A percentile compares a stretch with the other conserved stretches of the same genome.
phyloP scores from a whole-genome alignment of 768 basidiomycete species.

The Sarcodon aspratus region DNA sequence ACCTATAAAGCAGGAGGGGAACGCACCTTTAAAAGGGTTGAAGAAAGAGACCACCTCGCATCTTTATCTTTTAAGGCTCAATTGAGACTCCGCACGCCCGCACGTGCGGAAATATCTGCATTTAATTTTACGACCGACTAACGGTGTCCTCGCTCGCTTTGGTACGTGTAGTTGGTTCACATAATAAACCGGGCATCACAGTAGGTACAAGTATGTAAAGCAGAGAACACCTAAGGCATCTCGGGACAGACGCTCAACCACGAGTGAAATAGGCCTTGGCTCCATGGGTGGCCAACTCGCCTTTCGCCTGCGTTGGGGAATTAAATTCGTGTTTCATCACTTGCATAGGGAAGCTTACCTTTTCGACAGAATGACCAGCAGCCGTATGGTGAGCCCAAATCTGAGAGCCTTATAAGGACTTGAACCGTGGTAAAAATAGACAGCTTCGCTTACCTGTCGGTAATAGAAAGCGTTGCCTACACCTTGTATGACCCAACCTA shows the following conservation, averaged over 20 bases:
- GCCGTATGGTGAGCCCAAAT: constrained; percentile 71
- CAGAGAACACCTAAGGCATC: background rate
- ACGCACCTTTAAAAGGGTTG: constrained; percentile 49
- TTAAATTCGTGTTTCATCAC: constrained; percentile 6
- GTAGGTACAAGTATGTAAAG: background rate
- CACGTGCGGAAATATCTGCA: too few species aligned
- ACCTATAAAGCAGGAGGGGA: constrained; percentile 7
- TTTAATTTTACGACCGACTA: too few species aligned
- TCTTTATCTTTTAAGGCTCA: too few species aligned
- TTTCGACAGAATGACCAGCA: constrained; percentile 82
- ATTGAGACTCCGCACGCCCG: too few species aligned
- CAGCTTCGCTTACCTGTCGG: constrained; percentile 42
- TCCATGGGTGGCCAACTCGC: constrained; percentile 74
- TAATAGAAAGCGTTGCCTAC: constrained; percentile 74
- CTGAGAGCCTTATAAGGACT: constrained; percentile 21
- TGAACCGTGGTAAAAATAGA: constrained; percentile 8
- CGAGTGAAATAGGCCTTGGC: constrained; percentile 84
- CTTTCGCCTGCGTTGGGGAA: constrained; percentile 51
- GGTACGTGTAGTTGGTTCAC: background rate
- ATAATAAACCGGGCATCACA: background rate
- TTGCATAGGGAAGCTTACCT: constrained; percentile 30
- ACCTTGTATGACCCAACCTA: constrained; percentile 84
- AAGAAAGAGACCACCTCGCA: constrained; percentile 26
- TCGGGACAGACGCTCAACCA: constrained; percentile 33
- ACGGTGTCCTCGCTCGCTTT: background rate